phyloP scores from a whole-genome alignment of 192 early-diverging fungal species.

The Chytriomyces sp. region DNA sequence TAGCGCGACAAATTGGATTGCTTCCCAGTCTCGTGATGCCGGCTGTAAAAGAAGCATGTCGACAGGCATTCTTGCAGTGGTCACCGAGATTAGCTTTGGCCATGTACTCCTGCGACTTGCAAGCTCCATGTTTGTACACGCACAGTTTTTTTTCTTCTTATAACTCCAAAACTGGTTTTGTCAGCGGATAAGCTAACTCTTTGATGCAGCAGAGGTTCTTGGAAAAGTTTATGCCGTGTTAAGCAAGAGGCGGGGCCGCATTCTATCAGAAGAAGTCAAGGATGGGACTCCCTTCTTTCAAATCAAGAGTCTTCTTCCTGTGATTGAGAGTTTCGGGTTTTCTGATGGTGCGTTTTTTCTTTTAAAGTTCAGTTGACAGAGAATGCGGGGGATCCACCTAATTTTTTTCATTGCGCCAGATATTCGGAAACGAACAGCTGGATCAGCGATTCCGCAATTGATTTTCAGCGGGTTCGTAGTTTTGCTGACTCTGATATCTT shows the following conservation, averaged over 20 bases:
- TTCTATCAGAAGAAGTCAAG: conserved; percentile 94
- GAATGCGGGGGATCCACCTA: too few species aligned
- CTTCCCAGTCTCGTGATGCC: conserved; percentile 89
- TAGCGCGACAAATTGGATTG: conserved; percentile 37
- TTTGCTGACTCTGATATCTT: background rate
- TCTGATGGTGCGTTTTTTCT: conserved; percentile 73
- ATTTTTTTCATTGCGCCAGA: conserved; percentile 54
- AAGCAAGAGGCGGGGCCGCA: conserved; percentile 84
- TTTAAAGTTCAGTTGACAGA: background rate
- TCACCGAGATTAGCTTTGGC: conserved; percentile 94
- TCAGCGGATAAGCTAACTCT: background rate
- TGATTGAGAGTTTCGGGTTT: conserved; percentile 99
- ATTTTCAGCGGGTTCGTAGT: conserved; percentile 82
- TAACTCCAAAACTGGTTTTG: conserved; percentile 2
- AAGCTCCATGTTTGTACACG: conserved; percentile 72
- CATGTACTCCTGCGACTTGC: conserved; percentile 97
- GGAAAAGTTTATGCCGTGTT: conserved; percentile 97
- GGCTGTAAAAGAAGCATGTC: conserved; percentile 80
- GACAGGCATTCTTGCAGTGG: conserved; percentile 87
- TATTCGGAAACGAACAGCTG: conserved; percentile 93
- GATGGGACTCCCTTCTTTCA: conserved; percentile 97
- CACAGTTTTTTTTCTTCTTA: background rate
- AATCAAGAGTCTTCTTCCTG: conserved; percentile 85
- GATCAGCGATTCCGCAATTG: conserved; percentile 92
- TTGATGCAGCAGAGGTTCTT: conserved; percentile 74